A percentile compares a stretch with the other conserved stretches of the same genome.
phyloP scores from a whole-genome alignment of 805 yeast species.

The Lipomyces oligophaga region DNA sequence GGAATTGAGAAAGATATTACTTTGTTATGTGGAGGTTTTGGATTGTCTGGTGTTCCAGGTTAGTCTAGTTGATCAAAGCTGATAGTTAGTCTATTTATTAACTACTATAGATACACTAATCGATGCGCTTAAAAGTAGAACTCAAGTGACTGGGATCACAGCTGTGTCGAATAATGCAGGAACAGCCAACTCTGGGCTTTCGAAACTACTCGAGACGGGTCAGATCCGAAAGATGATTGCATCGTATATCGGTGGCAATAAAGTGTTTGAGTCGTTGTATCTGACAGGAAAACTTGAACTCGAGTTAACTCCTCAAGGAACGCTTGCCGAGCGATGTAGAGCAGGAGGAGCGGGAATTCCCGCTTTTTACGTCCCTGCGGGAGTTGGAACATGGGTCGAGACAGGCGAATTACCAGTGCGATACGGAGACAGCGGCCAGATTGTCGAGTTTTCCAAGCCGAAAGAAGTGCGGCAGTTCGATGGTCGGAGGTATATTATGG shows the following conservation, averaged over 20 bases:
- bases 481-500: conserved; percentile 45
- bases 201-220: conserved; percentile 41
- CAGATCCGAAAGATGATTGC: conserved; percentile 47
- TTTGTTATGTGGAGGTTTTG: conserved; percentile 50
- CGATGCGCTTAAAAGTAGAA: conserved; percentile 38
- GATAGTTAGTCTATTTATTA: neutral
- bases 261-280: conserved; percentile 42
- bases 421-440: conserved; percentile 41
- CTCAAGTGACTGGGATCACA: conserved; percentile 41
- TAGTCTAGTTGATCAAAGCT: neutral
- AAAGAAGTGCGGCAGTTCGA: conserved; percentile 45
- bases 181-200: conserved; percentile 45
- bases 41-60: conserved; percentile 46
- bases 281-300: conserved; percentile 45
- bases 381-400: conserved; percentile 51
- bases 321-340: conserved; percentile 48
- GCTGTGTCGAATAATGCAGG: conserved; percentile 52
- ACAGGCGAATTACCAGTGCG: conserved; percentile 47
- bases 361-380: conserved; percentile 49
- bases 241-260: conserved; percentile 45
- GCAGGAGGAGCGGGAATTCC: conserved; percentile 51
- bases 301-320: conserved; percentile 51
- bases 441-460: conserved; percentile 40
- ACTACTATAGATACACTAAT: conserved; percentile 39
- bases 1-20: conserved; percentile 37